Base-by-base conservation (phyloP, 352 stramenopile species). In the Globisporangium polare region DNA sequence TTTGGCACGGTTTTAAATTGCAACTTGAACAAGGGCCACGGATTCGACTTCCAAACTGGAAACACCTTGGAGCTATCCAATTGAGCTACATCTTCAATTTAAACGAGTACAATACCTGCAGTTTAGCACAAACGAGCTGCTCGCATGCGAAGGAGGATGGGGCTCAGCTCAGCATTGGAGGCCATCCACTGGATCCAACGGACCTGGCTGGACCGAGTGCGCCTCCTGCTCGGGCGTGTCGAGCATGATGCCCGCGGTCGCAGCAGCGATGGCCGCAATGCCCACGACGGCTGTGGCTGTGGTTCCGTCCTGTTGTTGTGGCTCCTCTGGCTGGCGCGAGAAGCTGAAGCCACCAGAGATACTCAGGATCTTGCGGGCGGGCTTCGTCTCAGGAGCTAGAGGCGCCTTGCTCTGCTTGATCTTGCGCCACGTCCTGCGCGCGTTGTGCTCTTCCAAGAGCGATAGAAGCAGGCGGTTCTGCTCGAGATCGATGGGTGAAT, bases 341-440 rank as follows among this genome's bases (percentile, higher is more conserved):
- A 72, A 63, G 4, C 35, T 58, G 37, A 72, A 76, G 24, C 58
- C 70, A 27, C 62, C 68, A 1, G 72, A 77, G 35, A 80, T 80
- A 26, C 69, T 71, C 27, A 75, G 45, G 53, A 58, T 55, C 9
- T 47, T 27, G 27, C 49, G 27, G 18, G 18, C 47, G 26, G 26
- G 7, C 6, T 46, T 53, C 33, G 18, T 35, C 45, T 35, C 55
- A 35, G 35, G 39, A 5, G 4, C 49, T 18, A 12, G 27, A 13
- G 42, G 18, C 4, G 6, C 2, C 41, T 17, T 53, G 29, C 17
- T 35, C 24, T 49, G 45, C 20, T 59, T 56, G 20, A 55, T 52
- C 17, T 43, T 82, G 52, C 81, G 70, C 81, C 81, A 91, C 18
- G 77, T 82, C n/a, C 62, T 62, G 24, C 76, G 77, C n/a, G 79